Evolutionary conservation across 805 yeast species (phyloP).

Genomic region (Starmerella roubikii): DNA sequence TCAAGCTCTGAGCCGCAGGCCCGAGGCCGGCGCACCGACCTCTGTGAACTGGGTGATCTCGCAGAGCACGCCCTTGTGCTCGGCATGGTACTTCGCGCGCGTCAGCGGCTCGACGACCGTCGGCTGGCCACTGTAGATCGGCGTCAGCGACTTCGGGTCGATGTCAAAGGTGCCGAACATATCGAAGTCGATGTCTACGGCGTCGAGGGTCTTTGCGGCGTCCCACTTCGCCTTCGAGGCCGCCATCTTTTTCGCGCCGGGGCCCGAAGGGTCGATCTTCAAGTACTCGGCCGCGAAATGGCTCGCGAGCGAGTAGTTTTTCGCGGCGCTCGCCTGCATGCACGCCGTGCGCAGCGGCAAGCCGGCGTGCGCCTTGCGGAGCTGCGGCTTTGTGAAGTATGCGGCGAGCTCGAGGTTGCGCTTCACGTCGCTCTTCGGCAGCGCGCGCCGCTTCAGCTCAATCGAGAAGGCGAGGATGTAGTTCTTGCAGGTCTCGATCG

Average conservation of each 20-base stretch:
- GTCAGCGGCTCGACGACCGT: conserved; percentile 67
- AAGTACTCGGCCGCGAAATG: conserved; percentile 78
- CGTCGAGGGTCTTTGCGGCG: conserved; percentile 57
- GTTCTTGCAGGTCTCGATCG: conserved; percentile 65
- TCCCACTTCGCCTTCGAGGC: conserved; percentile 74
- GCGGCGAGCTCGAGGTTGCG: conserved; percentile 92
- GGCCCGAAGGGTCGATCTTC: conserved; percentile 52
- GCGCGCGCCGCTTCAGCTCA: conserved; percentile 74
- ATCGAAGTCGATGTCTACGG: conserved; percentile 81
- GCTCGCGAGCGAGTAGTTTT: conserved; percentile 78
- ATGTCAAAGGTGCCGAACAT: conserved; percentile 83
- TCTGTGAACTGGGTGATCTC: conserved; percentile 58
- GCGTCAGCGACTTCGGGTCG: conserved; percentile 77
- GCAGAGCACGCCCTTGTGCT: conserved; percentile 69
- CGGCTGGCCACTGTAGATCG: conserved; percentile 69
- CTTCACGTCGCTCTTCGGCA: conserved; percentile 50
- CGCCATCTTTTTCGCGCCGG: conserved; percentile 68
- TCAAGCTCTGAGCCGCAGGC: conserved; percentile 40
- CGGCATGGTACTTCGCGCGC: conserved; percentile 71
- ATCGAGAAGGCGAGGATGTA: conserved; percentile 86
- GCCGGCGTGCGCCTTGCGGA: conserved; percentile 70
- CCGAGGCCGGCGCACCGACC: conserved; percentile 87
- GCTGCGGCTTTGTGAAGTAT: conserved; percentile 74
- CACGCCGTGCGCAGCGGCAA: conserved; percentile 91
- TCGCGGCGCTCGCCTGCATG: conserved; percentile 78